Percentiles rank a stretch among this genome's conserved stretches.
Conservation (phyloP, 768 basidiomycete species). For the Mycena albidolilacea region DNA sequence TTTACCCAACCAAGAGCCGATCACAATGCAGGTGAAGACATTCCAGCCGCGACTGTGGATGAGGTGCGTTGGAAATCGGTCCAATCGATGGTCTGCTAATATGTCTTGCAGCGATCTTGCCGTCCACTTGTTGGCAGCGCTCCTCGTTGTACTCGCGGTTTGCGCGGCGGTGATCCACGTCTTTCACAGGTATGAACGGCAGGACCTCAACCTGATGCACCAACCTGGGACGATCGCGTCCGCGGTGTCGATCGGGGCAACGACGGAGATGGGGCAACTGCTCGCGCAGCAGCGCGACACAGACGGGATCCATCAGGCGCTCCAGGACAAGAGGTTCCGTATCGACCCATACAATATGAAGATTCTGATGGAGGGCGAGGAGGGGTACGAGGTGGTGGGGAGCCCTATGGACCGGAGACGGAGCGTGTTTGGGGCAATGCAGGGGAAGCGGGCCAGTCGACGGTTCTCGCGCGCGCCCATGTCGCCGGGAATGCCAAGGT, state of each 20-base stretch:
- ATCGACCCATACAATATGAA: constrained; percentile 65
- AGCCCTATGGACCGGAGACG: constrained; percentile 51
- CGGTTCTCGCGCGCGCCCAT: constrained; percentile 33
- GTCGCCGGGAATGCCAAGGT: constrained; percentile 31
- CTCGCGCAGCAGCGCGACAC: constrained; percentile 57
- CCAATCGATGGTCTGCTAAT: not conserved
- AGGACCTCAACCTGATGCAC: constrained; percentile 60
- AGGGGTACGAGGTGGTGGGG: constrained; percentile 59
- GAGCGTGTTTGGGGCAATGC: constrained; percentile 54
- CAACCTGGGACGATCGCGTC: constrained; percentile 71
- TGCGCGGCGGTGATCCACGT: constrained; percentile 61
- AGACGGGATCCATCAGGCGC: constrained; percentile 57
- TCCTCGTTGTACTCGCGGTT: constrained; percentile 61
- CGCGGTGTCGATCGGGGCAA: constrained; percentile 68
- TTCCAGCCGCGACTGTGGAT: constrained; percentile 64
- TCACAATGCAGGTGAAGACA: constrained; percentile 60
- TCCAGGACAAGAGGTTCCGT: constrained; percentile 63
- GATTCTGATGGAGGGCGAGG: constrained; percentile 69
- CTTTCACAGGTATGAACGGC: constrained; percentile 61
- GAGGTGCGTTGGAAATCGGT: constrained; percentile 50
- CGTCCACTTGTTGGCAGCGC: constrained; percentile 58
- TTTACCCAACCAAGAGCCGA: constrained; percentile 50
- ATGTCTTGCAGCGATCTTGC: constrained; percentile 53
- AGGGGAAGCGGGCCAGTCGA: constrained; percentile 38
- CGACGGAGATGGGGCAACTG: constrained; percentile 63